Conservation (phyloP, 768 basidiomycete genomes). For the Gautieria morchelliformis region DNA sequence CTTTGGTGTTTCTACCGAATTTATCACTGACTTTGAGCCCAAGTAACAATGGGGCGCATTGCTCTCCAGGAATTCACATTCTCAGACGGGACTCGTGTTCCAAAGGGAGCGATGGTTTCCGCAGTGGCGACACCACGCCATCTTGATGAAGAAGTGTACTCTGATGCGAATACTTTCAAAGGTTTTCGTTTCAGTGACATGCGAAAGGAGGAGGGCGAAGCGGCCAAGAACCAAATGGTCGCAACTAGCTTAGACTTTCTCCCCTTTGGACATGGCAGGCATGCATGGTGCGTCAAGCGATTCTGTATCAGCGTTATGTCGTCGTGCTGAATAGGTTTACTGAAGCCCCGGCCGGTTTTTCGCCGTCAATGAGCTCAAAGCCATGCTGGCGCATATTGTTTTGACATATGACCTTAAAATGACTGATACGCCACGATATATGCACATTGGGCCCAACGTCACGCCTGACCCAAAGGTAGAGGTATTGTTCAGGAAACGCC, state of each 20-base stretch:
- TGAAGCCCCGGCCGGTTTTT: slow-evolving; percentile 11
- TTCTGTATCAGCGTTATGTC: not conserved
- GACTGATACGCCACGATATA: not conserved
- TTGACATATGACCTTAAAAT: slow-evolving; percentile 7
- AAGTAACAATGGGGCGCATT: slow-evolving; percentile 7
- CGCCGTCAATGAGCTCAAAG: slow-evolving; percentile 9
- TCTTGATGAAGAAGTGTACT: slow-evolving; percentile 16
- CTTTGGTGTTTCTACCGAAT: not conserved
- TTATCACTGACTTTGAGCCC: not conserved
- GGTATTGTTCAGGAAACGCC: not conserved
- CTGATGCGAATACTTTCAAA: slow-evolving; percentile 25
- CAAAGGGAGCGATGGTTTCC: not conserved
- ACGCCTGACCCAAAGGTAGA: not conserved
- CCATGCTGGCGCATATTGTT: slow-evolving; percentile 9
- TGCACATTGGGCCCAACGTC: not conserved
- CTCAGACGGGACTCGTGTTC: slow-evolving; percentile 7
- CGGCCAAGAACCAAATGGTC: slow-evolving; percentile 25
- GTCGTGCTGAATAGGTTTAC: not conserved
- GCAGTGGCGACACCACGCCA: slow-evolving; percentile 11
- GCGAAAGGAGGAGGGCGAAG: slow-evolving; percentile 23
- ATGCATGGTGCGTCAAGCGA: slow-evolving; percentile 18
- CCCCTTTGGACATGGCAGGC: slow-evolving; percentile 28
- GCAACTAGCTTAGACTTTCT: slow-evolving; percentile 26
- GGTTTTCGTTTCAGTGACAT: slow-evolving; percentile 39
- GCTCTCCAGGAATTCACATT: slow-evolving; percentile 1